Evolutionary conservation across 192 early-diverging fungal genomes (phyloP), one percentile per base, ranked within the genome.

Genomic region (Kappamyces sp.): DNA sequence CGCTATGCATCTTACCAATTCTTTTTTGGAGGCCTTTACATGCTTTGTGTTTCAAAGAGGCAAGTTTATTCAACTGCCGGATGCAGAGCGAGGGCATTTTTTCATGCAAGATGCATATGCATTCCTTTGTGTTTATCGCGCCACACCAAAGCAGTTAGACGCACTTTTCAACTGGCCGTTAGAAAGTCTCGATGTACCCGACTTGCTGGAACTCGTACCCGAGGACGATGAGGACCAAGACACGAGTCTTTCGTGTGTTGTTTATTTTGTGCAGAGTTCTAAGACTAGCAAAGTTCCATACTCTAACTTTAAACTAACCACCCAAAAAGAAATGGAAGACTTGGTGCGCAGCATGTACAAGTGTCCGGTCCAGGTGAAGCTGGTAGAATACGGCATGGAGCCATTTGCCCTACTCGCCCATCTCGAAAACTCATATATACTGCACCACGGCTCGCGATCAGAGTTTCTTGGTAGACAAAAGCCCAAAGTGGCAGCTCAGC

Each of bases 181-280:
- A 5, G 6, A 31, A 47, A 11, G 33, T 59, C 45, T 42, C 29
- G 3, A 8, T 7, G 39, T 29, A 29, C 22, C 22, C 22, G 22
- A 22, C 22, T 22, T 22, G 42, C 22, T 45, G 3, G 51, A 32
- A 11, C 32, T 12, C 8, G 11, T 2, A 14, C 12, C 8, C 5
- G 45, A 29, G 8, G 49, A 45, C 12, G 6, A n/a, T 34, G 40
- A 39, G 9, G 49, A 66, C 32, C 41, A 15, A 55, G 31, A 42
- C 3, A 34, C 7, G 14, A 57, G 39, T n/a, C 42, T 77, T 9
- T 74, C 77, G 49, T 81, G 79, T 49, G 69, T 81, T 4, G 74
- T 80, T 5, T 81, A 81, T 62, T 81, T 76, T 65, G 76, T 73
- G 76, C 68, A 74, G 41, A 76, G 79, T 5, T 35, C 54, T 2